Conservation (phyloP, 2,329 filamentous ascomycete genomes). For the Botrytis medusae region DNA sequence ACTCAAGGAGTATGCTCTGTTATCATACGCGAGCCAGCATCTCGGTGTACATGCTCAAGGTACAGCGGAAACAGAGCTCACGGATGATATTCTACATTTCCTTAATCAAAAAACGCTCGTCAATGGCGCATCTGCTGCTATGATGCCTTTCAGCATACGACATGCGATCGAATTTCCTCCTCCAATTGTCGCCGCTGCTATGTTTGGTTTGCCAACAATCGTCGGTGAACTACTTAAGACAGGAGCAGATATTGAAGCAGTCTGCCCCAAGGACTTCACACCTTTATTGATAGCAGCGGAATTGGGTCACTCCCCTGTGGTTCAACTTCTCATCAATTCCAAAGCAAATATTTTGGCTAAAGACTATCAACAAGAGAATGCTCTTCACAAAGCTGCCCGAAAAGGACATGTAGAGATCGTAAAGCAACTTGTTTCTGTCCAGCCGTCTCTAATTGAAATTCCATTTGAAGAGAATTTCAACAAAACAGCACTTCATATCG, state of each 20-base stretch:
- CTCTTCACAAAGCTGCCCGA: neutral
- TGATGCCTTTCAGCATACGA: neutral
- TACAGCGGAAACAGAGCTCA: neutral
- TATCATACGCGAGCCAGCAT: conserved; percentile 38
- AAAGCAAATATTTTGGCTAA: conserved; percentile 8
- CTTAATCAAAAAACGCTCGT: neutral
- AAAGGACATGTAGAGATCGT: neutral
- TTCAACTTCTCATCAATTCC: neutral
- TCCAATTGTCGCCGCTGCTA: neutral
- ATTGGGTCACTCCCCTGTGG: neutral
- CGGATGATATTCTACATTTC: neutral
- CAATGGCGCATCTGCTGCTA: neutral
- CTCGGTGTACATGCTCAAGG: conserved; percentile 40
- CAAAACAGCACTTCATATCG: conserved; percentile 5
- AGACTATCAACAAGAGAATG: neutral
- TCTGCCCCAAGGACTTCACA: neutral
- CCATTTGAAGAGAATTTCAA: neutral
- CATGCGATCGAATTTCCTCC: neutral
- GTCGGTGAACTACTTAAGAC: neutral
- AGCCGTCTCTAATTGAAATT: neutral
- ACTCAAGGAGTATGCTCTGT: conserved; percentile 32
- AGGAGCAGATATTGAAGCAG: neutral
- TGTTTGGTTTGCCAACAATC: neutral
- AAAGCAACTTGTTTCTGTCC: neutral
- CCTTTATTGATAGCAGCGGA: conserved; percentile 11